A percentile compares a stretch with the other conserved stretches of the same genome.
phyloP scores from a whole-genome alignment of 148 eudicot genomes.

The Silene latifolia region DNA sequence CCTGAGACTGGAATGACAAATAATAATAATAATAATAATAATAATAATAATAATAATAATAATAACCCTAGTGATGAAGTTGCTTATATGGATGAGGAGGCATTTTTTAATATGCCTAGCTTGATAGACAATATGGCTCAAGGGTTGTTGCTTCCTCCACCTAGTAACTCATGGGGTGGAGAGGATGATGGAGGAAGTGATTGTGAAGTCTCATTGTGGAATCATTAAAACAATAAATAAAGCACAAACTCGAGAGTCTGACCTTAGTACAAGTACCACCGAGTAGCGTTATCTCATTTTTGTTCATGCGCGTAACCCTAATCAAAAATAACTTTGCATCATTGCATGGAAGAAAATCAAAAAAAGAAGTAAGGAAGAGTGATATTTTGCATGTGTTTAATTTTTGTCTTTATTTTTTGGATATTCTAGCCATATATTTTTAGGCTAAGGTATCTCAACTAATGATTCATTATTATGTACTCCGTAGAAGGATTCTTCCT shows the following conservation, averaged over 20 bases:
- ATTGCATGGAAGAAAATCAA: neutral
- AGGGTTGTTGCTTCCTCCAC: slow-evolving; percentile 44
- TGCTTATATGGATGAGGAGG: slow-evolving; percentile 34
- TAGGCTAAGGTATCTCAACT: neutral
- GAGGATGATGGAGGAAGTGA: slow-evolving; percentile 22
- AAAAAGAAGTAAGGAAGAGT: neutral
- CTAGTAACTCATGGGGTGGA: slow-evolving; percentile 14
- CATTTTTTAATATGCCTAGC: slow-evolving; percentile 32
- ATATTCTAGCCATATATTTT: neutral
- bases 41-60: neutral
- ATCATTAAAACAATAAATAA: slow-evolving; percentile 3
- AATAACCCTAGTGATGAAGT: neutral
- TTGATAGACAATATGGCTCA: slow-evolving; percentile 37
- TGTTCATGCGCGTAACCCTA: too few relatives aligned
- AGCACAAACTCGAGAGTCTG: too few relatives aligned
- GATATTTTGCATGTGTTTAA: neutral
- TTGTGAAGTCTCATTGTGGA: slow-evolving; percentile 32
- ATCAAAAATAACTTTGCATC: neutral
- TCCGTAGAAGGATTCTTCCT: neutral
- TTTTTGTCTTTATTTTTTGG: neutral
- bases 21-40: neutral
- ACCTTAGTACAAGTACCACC: too few relatives aligned
- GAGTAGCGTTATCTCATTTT: too few relatives aligned
- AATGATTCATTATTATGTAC: neutral
- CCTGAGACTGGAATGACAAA: neutral